Evolutionary conservation across 768 basidiomycete genomes (phyloP).

Genomic region (Polyporus arcularius): DNA sequence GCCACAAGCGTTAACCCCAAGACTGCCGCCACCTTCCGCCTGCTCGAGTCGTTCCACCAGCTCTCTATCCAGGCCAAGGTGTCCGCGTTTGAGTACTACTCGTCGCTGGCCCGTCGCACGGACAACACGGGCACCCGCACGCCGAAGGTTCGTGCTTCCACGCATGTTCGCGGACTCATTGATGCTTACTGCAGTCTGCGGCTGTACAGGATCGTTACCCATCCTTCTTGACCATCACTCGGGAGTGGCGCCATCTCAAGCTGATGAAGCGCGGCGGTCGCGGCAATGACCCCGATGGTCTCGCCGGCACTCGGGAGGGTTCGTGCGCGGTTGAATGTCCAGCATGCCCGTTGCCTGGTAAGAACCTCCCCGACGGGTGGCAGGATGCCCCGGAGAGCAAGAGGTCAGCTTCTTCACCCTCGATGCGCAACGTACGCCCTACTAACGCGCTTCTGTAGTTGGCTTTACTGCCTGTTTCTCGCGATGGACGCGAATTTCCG

Average conservation of each 20-base stretch:
- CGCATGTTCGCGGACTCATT: not conserved
- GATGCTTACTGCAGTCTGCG: not conserved
- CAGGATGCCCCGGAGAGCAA: slow-evolving; percentile 7
- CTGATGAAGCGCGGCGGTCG: slow-evolving; percentile 24
- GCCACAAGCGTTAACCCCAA: slow-evolving; percentile 30
- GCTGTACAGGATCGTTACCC: slow-evolving; percentile 19
- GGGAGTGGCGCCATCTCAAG: slow-evolving; percentile 24
- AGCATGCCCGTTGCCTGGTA: slow-evolving; percentile 26
- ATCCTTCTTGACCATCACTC: slow-evolving; percentile 15
- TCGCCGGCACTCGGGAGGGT: slow-evolving; percentile 12
- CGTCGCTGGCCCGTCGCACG: slow-evolving; percentile 22
- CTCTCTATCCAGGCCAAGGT: slow-evolving; percentile 36
- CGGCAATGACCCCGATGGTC: slow-evolving; percentile 22
- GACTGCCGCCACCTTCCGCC: slow-evolving; percentile 32
- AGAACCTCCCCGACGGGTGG: slow-evolving; percentile 6
- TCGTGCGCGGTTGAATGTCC: slow-evolving; percentile 24
- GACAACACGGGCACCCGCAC: slow-evolving; percentile 32
- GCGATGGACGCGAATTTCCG: slow-evolving; percentile 34
- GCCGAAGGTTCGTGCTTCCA: not conserved
- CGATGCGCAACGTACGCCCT: no score
- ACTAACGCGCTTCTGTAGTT: slow-evolving; percentile 15
- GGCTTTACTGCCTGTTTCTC: slow-evolving; percentile 26
- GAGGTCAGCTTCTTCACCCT: not conserved
- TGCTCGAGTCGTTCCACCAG: slow-evolving; percentile 35
- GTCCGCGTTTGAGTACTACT: slow-evolving; percentile 36